These are phyloP conservation scores for Cyclotella kingstonii DNA, from an alignment of 108 stramenopile species.

Conservation along the genomic window DNA sequence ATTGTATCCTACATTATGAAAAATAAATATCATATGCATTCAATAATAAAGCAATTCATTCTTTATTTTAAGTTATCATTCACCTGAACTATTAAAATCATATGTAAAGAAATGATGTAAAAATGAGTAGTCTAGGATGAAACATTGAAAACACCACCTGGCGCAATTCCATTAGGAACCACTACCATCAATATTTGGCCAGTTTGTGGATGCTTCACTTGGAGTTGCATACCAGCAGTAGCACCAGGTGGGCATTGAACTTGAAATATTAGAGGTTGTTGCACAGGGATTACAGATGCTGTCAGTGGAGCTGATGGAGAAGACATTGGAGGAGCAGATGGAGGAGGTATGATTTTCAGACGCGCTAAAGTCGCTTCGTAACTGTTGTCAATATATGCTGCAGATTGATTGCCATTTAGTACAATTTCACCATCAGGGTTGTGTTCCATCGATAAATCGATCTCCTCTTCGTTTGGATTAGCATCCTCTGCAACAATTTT, in stretches of 20 bases:
- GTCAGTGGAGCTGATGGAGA: slow-evolving; percentile 13
- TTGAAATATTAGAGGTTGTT: slow-evolving; percentile 42
- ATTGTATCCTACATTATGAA: no score
- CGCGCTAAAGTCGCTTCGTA: slow-evolving; percentile 12
- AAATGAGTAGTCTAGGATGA: no score
- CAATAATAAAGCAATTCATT: no score
- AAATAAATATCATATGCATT: no score
- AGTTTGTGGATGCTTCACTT: slow-evolving; percentile 59
- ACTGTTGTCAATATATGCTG: slow-evolving; percentile 24
- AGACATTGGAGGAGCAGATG: slow-evolving; percentile 3
- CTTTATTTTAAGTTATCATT: no score
- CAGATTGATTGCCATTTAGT: slow-evolving; percentile 20
- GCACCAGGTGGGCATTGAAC: slow-evolving; percentile 60
- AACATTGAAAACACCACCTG: slow-evolving; percentile 56
- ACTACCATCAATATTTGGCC: slow-evolving; percentile 48
- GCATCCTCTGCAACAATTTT: slow-evolving; percentile 22
- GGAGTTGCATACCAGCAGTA: slow-evolving; percentile 59
- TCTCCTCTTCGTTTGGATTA: slow-evolving; percentile 26
- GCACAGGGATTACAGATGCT: slow-evolving; percentile 9
- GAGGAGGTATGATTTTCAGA: slow-evolving; percentile 20
- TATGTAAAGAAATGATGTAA: no score
- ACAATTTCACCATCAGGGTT: slow-evolving; percentile 35
- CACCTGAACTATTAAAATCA: no score
- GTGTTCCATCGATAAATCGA: slow-evolving; percentile 39
- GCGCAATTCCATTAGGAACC: slow-evolving; percentile 57